These are phyloP conservation scores for Puccinia sorghi DNA, from an alignment of 1,284 basidiomycete species.

Conservation along the genomic window DNA sequence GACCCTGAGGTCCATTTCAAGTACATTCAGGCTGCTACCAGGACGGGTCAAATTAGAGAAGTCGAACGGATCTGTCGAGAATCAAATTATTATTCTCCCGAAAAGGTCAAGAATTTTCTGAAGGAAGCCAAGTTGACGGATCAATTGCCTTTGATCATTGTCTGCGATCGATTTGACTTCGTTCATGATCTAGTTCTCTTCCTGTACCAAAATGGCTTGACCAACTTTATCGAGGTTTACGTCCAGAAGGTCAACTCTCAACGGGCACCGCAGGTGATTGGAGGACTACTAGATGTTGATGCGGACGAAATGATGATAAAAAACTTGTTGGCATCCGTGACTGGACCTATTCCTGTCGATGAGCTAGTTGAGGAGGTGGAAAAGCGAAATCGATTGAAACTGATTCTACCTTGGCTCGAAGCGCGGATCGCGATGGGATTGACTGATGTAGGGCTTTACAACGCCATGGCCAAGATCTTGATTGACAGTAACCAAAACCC, in stretches of 20 bases:
- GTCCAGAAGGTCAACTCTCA: constrained; percentile 97
- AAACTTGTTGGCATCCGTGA: constrained; percentile 85
- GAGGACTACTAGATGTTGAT: constrained; percentile 95
- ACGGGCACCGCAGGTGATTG: constrained; percentile 96
- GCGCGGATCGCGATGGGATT: constrained; percentile 86
- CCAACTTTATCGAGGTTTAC: constrained; percentile 98
- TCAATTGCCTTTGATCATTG: constrained; percentile 98
- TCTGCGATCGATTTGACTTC: constrained; percentile 99
- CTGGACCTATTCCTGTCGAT: constrained; percentile 95
- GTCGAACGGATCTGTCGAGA: constrained; percentile 98
- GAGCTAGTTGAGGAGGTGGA: constrained; percentile 97
- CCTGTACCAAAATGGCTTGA: constrained; percentile 95
- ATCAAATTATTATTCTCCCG: constrained; percentile 95
- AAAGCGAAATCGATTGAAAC: constrained; percentile 90
- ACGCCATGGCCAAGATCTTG: constrained; percentile 96
- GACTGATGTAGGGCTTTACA: constrained; percentile 90
- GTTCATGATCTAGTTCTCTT: constrained; percentile 99
- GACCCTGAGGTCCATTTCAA: constrained; percentile 99
- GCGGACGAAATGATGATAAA: constrained; percentile 97
- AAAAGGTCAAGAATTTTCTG: constrained; percentile 99
- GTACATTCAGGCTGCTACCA: constrained; percentile 98
- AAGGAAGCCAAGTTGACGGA: constrained; percentile 90
- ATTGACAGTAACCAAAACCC: constrained; percentile 99
- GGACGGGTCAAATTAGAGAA: constrained; percentile 97
- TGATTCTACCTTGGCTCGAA: constrained; percentile 97